phyloP scores from a whole-genome alignment of 2,329 filamentous ascomycete species.

The Laburnicola sp. region DNA sequence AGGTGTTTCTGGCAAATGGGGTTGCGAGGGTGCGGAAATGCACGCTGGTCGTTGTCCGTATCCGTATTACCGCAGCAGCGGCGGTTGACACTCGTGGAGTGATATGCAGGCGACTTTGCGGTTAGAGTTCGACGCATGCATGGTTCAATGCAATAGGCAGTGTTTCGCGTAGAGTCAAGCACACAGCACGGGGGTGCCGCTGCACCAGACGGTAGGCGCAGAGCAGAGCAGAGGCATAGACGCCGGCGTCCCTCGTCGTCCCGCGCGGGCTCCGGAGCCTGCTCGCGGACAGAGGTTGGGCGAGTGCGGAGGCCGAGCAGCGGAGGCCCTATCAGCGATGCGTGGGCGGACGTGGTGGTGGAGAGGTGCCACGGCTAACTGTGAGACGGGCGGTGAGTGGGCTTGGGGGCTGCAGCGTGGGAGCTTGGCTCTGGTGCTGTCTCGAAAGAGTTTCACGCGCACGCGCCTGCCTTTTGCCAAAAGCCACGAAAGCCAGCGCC shows the following conservation, averaged over 20 bases:
- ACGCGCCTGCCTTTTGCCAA: slow-evolving; percentile 30
- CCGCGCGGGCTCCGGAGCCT: not conserved
- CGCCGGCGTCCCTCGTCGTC: not conserved
- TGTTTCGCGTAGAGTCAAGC: slow-evolving; percentile 12
- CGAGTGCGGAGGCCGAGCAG: not conserved
- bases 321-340: slow-evolving; percentile 4
- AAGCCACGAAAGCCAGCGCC: slow-evolving; percentile 13
- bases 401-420: not conserved
- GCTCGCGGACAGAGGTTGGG: not conserved
- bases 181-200: not conserved
- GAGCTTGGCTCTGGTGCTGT: slow-evolving; percentile 25
- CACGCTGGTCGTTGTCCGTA: slow-evolving; percentile 10
- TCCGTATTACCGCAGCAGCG: slow-evolving; percentile 16
- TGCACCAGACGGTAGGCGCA: not conserved
- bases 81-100: slow-evolving; percentile 8
- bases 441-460: slow-evolving; percentile 15
- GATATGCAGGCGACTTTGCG: slow-evolving; percentile 6
- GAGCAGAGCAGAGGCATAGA: not conserved
- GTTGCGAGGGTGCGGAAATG: slow-evolving; percentile 10
- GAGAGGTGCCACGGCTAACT: not conserved
- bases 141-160: not conserved
- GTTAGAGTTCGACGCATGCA: slow-evolving; percentile 1
- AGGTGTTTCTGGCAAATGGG: slow-evolving; percentile 14
- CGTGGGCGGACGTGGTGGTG: not conserved
- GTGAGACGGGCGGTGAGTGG: slow-evolving; percentile 9